Evolutionary conservation across 352 stramenopile species (phyloP).

Genomic region (Pythium grandisporangium): DNA sequence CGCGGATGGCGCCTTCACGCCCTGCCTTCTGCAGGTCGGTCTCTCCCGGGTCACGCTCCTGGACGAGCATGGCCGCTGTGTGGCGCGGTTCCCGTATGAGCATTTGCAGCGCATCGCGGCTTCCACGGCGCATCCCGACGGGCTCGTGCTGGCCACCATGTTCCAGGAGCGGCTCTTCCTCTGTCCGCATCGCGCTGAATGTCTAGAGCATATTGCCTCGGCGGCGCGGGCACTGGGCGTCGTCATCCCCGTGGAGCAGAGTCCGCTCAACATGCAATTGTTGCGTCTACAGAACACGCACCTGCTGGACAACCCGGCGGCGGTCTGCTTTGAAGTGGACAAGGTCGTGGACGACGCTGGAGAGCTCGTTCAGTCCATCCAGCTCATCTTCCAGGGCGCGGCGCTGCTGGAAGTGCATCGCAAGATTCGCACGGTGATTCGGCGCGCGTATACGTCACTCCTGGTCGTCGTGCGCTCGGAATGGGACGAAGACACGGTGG

Average conservation of each 20-base stretch:
- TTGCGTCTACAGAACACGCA: constrained; percentile 51
- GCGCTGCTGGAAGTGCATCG: constrained; percentile 53
- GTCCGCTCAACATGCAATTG: constrained; percentile 31
- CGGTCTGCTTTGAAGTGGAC: constrained; percentile 61
- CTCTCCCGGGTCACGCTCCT: constrained; percentile 39
- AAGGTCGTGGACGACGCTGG: constrained; percentile 25
- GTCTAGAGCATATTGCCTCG: constrained; percentile 41
- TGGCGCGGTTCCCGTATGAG: constrained; percentile 40
- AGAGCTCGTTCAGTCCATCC: constrained; percentile 42
- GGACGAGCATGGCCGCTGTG: constrained; percentile 30
- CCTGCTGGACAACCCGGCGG: constrained; percentile 37
- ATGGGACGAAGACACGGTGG: constrained; percentile 40
- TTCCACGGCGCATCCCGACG: constrained; percentile 33
- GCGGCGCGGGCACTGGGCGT: constrained; percentile 37
- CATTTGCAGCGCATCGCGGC: constrained; percentile 38
- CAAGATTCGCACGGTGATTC: constrained; percentile 44
- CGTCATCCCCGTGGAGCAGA: constrained; percentile 23
- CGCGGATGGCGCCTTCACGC: constrained; percentile 45
- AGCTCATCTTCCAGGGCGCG: constrained; percentile 55
- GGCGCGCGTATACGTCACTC: constrained; percentile 41
- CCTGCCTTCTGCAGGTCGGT: constrained; percentile 39
- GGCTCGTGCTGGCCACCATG: constrained; percentile 43
- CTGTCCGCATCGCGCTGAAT: constrained; percentile 44
- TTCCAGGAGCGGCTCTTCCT: constrained; percentile 68
- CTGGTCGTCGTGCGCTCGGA: constrained; percentile 40